phyloP scores from a whole-genome alignment of 2,329 filamentous ascomycete species.

The Blastomyces parvus region DNA sequence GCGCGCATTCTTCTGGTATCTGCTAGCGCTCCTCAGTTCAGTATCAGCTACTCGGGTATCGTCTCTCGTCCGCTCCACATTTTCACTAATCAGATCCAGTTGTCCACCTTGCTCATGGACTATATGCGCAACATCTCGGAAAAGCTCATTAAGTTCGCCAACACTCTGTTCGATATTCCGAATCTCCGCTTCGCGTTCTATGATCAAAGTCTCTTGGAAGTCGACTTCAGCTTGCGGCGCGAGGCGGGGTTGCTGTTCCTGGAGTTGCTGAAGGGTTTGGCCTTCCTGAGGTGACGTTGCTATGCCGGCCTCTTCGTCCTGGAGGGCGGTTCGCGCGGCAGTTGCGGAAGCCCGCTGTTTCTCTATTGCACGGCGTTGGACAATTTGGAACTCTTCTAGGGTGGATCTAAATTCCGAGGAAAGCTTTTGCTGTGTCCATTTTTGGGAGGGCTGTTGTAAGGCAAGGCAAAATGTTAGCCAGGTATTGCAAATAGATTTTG shows the following conservation, averaged over 20 bases:
- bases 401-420: slow-evolving; percentile 86
- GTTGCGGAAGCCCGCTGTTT: slow-evolving; percentile 81
- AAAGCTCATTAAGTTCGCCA: slow-evolving; percentile 89
- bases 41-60: slow-evolving; percentile 77
- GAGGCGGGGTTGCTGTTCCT: slow-evolving; percentile 68
- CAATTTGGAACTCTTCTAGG: slow-evolving; percentile 78
- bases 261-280: slow-evolving; percentile 60
- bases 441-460: slow-evolving; percentile 68
- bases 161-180: slow-evolving; percentile 96
- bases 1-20: slow-evolving; percentile 90
- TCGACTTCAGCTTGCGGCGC: slow-evolving; percentile 92
- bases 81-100: slow-evolving; percentile 77
- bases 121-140: slow-evolving; percentile 96
- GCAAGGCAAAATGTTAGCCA: neutral
- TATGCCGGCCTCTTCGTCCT: slow-evolving; percentile 40
- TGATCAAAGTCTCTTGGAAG: slow-evolving; percentile 90
- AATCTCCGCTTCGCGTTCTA: slow-evolving; percentile 94
- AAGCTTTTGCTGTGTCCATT: slow-evolving; percentile 91
- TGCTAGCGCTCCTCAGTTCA: slow-evolving; percentile 73
- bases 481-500: neutral
- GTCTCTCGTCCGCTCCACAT: slow-evolving; percentile 71
- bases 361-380: slow-evolving; percentile 84
- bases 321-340: slow-evolving; percentile 71
- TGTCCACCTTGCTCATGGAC: slow-evolving; percentile 87
- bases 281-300: slow-evolving; percentile 31